A percentile compares a stretch with the other conserved stretches of the same genome.
phyloP scores from a whole-genome alignment of 2,329 filamentous ascomycete species.

The Trichoderma pleuroti region DNA sequence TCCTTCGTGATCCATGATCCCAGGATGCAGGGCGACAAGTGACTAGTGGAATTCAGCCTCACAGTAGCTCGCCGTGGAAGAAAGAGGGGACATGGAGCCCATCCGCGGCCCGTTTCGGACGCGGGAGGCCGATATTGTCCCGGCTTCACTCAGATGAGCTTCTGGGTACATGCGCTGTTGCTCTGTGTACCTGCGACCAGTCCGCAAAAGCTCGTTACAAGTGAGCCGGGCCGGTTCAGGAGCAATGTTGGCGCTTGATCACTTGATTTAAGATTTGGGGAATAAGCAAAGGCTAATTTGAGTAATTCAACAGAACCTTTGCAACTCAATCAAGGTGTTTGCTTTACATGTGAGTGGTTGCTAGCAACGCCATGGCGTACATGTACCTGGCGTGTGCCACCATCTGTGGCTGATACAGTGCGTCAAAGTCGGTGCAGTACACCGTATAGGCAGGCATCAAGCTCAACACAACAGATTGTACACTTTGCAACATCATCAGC shows the following conservation, averaged over 20 bases:
- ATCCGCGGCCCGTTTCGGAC: not conserved
- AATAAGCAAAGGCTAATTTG: not conserved
- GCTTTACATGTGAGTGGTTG: not conserved
- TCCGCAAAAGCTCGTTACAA: no score
- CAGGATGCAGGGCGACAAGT: not conserved
- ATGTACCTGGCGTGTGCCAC: not conserved
- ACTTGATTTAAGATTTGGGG: not conserved
- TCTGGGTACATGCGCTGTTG: not conserved
- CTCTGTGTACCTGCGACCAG: not conserved
- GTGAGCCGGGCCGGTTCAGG: not conserved
- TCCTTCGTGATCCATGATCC: not conserved
- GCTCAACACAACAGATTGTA: not conserved
- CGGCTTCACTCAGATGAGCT: not conserved
- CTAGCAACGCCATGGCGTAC: not conserved
- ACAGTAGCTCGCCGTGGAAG: not conserved
- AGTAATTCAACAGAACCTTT: not conserved
- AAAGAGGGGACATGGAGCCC: not conserved
- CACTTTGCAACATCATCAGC: not conserved
- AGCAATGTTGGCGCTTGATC: not conserved
- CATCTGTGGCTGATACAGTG: conserved; percentile 1
- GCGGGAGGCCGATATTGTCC: not conserved
- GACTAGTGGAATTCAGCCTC: conserved; percentile 14
- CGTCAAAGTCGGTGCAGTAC: not conserved
- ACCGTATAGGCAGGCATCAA: not conserved
- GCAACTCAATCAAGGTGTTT: not conserved